Conservation (phyloP, 164 flowering plant species). For the Aristolochia fimbriata region DNA sequence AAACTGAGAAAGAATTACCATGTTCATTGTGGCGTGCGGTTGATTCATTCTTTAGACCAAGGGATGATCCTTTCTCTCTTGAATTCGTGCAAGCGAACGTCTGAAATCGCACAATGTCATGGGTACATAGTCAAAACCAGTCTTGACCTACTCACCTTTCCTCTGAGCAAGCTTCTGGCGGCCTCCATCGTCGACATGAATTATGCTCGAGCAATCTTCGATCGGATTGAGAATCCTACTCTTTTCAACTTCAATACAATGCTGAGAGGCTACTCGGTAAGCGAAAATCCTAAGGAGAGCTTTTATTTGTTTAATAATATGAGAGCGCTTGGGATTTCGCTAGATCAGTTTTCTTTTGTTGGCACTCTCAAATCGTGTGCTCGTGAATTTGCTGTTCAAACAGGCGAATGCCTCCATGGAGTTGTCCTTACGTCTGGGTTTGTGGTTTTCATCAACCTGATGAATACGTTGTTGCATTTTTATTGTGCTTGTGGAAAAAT, state of each 20-base stretch:
- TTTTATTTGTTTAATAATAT: constrained; percentile 18
- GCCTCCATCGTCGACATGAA: constrained; percentile 16
- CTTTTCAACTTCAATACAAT: constrained; percentile 37
- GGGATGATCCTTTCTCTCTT: constrained; percentile 7
- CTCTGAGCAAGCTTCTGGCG: constrained; percentile 34
- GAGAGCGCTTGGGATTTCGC: constrained; percentile 11
- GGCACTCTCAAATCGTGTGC: constrained; percentile 30
- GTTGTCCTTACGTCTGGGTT: constrained; percentile 7
- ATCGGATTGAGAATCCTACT: constrained; percentile 17
- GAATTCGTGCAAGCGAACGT: constrained; percentile 14
- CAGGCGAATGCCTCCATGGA: constrained; percentile 26
- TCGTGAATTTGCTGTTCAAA: constrained; percentile 8
- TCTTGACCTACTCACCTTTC: constrained; percentile 17
- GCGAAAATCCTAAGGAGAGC: constrained; percentile 17
- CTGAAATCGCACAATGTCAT: constrained; percentile 27
- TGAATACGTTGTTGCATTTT: constrained; percentile 1
- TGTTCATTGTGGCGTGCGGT: too few species aligned
- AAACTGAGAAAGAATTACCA: too few species aligned
- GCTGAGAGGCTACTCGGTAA: constrained; percentile 25
- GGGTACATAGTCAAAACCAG: constrained; percentile 29
- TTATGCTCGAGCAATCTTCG: constrained; percentile 29
- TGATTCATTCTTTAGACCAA: neutral
- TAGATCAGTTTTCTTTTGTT: constrained; percentile 28
- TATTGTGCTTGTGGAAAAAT: constrained; percentile 25
- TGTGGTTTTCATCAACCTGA: constrained; percentile 1